These are phyloP conservation scores for Rhamnella rubrinervis DNA, from an alignment of 331 rosid species.

Conservation along the genomic window DNA sequence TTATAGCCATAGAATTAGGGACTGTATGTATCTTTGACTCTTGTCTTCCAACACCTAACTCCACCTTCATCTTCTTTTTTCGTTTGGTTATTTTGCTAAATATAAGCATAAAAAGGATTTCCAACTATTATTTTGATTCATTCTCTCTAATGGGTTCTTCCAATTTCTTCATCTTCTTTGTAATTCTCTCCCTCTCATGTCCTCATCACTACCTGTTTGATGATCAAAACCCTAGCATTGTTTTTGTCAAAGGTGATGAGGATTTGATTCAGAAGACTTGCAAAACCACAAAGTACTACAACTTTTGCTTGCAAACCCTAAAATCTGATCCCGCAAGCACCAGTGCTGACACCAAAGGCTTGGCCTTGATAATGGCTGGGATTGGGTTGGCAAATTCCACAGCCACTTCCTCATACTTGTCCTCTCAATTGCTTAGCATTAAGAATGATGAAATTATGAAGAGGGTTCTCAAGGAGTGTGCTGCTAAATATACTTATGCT, in stretches of 20 bases:
- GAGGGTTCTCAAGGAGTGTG: slow-evolving; percentile 66
- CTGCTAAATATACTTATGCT: slow-evolving; percentile 60
- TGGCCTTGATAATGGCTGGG: slow-evolving; percentile 63
- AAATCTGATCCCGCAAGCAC: slow-evolving; percentile 62
- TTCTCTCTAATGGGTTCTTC: slow-evolving; percentile 37
- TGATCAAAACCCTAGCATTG: not conserved
- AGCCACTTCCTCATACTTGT: slow-evolving; percentile 65
- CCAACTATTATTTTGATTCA: not conserved
- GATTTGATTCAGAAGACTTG: slow-evolving; percentile 66
- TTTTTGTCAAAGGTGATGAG: slow-evolving; percentile 46
- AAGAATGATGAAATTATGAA: slow-evolving; percentile 30
- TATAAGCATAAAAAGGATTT: not conserved
- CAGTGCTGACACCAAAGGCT: slow-evolving; percentile 63
- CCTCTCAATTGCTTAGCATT: slow-evolving; percentile 44
- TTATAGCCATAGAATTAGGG: not conserved
- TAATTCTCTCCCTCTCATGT: slow-evolving; percentile 30
- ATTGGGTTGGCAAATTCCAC: slow-evolving; percentile 65
- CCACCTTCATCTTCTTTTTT: not conserved
- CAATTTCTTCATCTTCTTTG: slow-evolving; percentile 27
- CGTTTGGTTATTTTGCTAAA: slow-evolving; percentile 4
- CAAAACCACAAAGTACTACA: slow-evolving; percentile 61
- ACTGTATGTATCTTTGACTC: not conserved
- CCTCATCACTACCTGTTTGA: not conserved
- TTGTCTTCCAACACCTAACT: not conserved
- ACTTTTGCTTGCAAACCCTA: slow-evolving; percentile 67